Evolutionary conservation across 495 filamentous ascomycete species (phyloP).

Genomic region (Tuber microsphaerosporum): DNA sequence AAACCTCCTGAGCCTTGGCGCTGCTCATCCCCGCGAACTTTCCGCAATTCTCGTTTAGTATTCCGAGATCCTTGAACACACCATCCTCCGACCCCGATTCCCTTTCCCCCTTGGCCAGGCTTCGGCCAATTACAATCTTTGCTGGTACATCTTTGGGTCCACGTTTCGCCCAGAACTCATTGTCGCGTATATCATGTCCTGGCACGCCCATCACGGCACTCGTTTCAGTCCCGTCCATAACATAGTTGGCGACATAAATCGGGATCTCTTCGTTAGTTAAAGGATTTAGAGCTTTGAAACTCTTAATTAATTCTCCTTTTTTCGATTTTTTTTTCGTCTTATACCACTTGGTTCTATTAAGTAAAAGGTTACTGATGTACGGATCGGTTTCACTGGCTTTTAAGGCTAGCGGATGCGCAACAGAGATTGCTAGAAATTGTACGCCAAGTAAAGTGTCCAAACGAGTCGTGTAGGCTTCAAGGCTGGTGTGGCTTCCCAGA

Average conservation of each 20-base stretch:
- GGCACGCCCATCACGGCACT: conserved; percentile 91
- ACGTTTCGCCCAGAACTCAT: conserved; percentile 59
- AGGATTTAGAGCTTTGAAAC: conserved; percentile 60
- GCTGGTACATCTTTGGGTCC: conserved; percentile 25
- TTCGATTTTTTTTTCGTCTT: conserved; percentile 56
- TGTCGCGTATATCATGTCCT: conserved; percentile 69
- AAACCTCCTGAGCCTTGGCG: conserved; percentile 53
- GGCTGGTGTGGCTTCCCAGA: conserved; percentile 36
- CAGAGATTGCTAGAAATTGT: conserved; percentile 72
- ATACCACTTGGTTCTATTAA: conserved; percentile 48
- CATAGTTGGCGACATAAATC: conserved; percentile 75
- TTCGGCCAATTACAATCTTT: conserved; percentile 50
- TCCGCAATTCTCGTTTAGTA: conserved; percentile 59
- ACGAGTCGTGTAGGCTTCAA: conserved; percentile 77
- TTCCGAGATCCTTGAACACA: conserved; percentile 56
- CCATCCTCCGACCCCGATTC: conserved; percentile 42
- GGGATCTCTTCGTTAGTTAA: conserved; percentile 57
- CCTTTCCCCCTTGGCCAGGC: conserved; percentile 50
- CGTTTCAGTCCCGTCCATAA: conserved; percentile 79
- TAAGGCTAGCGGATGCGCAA: conserved; percentile 63
- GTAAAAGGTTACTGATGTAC: conserved; percentile 60
- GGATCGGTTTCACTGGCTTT: conserved; percentile 54
- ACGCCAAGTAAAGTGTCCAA: conserved; percentile 78
- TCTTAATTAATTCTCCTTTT: conserved; percentile 59
- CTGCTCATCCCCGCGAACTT: conserved; percentile 56